phyloP scores from a whole-genome alignment of 2,329 filamentous ascomycete species.

The Phialocephala sp. region DNA sequence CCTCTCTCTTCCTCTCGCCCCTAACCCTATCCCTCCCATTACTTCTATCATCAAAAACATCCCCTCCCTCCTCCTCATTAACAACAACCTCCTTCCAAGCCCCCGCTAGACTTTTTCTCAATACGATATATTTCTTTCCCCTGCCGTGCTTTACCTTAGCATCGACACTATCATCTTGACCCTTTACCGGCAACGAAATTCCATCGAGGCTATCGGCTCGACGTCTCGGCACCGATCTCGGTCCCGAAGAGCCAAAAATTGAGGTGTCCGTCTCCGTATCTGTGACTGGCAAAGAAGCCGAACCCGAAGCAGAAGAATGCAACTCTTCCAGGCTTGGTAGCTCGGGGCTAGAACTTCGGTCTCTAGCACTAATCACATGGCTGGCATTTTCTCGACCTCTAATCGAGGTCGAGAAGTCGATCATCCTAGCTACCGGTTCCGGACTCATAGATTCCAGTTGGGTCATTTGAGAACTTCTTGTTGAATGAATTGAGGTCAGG shows the following conservation, averaged over 20 bases:
- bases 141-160: neutral
- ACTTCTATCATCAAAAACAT: neutral
- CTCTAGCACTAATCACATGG: neutral
- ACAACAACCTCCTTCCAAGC: slow-evolving; percentile 42
- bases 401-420: slow-evolving; percentile 10
- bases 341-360: slow-evolving; percentile 2
- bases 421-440: slow-evolving; percentile 13
- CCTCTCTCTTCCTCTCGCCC: no score
- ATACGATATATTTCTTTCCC: slow-evolving; percentile 38
- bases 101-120: slow-evolving; percentile 45
- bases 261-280: neutral
- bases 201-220: no score
- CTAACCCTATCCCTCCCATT: no score
- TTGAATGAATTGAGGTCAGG: neutral
- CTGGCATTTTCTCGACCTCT: neutral
- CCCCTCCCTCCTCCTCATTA: slow-evolving; percentile 16
- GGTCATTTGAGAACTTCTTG: neutral
- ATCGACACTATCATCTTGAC: neutral
- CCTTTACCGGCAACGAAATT: no score
- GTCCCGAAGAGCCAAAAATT: neutral
- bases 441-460: slow-evolving; percentile 8
- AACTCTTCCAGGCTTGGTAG: neutral
- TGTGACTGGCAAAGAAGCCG: neutral
- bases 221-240: no score
- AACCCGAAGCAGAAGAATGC: neutral